These are phyloP conservation scores for Dactylellina cionopaga DNA, from an alignment of 2,329 filamentous ascomycete species.

Conservation along the genomic window DNA sequence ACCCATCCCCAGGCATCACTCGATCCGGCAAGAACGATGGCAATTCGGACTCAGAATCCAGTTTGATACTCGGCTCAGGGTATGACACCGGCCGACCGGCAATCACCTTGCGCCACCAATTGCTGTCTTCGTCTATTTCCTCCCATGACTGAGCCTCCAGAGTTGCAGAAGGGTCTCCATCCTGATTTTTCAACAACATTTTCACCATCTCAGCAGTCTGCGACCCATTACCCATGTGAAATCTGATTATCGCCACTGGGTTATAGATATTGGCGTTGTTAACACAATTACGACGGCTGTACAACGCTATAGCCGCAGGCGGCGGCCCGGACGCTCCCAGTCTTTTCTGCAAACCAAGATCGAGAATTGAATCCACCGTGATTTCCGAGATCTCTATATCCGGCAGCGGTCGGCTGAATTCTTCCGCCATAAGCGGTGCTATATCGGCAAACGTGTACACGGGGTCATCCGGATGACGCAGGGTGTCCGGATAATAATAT, in stretches of 20 bases:
- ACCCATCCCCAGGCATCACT: conserved; percentile 11
- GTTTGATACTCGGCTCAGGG: background rate
- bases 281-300: conserved; percentile 2
- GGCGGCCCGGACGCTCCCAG: conserved; percentile 8
- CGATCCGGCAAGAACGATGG: conserved; percentile 13
- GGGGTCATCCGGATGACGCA: background rate
- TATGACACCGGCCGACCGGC: background rate
- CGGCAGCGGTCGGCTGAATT: background rate
- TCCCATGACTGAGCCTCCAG: conserved; percentile 17
- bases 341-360: background rate
- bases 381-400: conserved; percentile 6
- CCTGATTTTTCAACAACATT: background rate
- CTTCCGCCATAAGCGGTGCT: background rate
- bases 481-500: conserved; percentile 14
- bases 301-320: conserved; percentile 24
- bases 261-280: background rate
- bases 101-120: conserved; percentile 13
- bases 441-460: background rate
- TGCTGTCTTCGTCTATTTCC: conserved; percentile 14
- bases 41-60: conserved; percentile 7
- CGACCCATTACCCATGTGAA: background rate
- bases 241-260: conserved; percentile 11
- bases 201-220: conserved; percentile 7
- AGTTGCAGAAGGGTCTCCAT: background rate
- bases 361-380: conserved; percentile 1